phyloP scores from a whole-genome alignment of 2,329 filamentous ascomycete genomes.

The Cercospora berteroae region DNA sequence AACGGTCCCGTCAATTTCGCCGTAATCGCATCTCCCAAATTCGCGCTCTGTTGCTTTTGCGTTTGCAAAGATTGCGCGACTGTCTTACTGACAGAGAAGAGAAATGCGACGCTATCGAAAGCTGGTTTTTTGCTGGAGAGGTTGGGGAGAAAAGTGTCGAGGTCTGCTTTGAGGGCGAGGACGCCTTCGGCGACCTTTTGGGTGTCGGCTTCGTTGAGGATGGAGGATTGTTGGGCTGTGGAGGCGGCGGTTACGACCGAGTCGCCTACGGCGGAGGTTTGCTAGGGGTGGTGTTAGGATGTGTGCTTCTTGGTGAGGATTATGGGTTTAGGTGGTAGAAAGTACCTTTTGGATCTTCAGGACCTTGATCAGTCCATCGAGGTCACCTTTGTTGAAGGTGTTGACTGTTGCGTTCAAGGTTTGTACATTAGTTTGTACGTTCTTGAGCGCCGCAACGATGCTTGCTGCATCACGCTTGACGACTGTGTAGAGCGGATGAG shows the following conservation, averaged over 20 bases:
- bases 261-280: conserved; percentile 15
- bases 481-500: conserved; percentile 9
- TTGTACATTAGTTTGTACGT: conserved; percentile 18
- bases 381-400: conserved; percentile 20
- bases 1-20: conserved; percentile 18
- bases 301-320: not conserved
- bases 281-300: not conserved
- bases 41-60: conserved; percentile 12
- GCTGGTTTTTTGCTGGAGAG: conserved; percentile 19
- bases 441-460: conserved; percentile 18
- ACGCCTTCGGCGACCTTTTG: conserved; percentile 20
- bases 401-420: conserved; percentile 21
- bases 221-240: conserved; percentile 13
- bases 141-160: conserved; percentile 19
- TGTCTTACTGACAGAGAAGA: conserved; percentile 14
- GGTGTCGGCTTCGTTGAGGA: conserved; percentile 10
- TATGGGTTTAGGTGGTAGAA: not conserved
- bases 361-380: conserved; percentile 16
- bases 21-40: conserved; percentile 15
- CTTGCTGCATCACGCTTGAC: conserved; percentile 20
- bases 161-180: conserved; percentile 16
- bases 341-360: conserved; percentile 18
- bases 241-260: conserved; percentile 14
- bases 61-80: conserved; percentile 15
- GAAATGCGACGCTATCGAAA: conserved; percentile 15